Percentiles rank a stretch among this genome's conserved stretches.
phyloP scores from a whole-genome alignment of 1,284 basidiomycete genomes.

The Rhodotorula sp. region DNA sequence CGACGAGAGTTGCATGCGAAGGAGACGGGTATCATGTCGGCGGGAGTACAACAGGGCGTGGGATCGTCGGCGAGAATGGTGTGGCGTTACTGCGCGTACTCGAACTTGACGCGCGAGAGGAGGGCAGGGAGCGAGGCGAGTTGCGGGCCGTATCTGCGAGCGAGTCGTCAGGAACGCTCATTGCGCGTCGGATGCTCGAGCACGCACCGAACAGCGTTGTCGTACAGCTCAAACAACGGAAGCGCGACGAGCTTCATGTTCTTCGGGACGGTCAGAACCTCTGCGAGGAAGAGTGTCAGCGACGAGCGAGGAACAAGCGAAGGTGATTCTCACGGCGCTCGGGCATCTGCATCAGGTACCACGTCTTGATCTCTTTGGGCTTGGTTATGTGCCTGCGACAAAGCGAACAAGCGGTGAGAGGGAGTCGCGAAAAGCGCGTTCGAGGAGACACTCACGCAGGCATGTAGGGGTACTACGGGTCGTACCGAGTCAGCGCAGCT shows the following conservation, averaged over 20 bases:
- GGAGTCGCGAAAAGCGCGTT: too few species aligned
- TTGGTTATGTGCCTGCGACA: constrained; percentile 74
- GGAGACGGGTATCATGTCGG: background rate
- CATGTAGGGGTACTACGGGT: constrained; percentile 83
- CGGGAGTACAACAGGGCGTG: background rate
- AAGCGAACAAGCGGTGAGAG: background rate
- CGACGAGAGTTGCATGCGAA: background rate
- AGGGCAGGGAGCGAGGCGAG: constrained; percentile 91
- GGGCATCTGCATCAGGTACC: constrained; percentile 93
- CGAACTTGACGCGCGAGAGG: constrained; percentile 68
- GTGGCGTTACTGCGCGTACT: constrained; percentile 4
- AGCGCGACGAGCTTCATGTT: constrained; percentile 89
- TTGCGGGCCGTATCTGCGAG: constrained; percentile 74
- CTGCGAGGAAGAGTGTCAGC: constrained; percentile 53
- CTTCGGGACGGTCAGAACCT: constrained; percentile 90
- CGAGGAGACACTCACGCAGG: constrained; percentile 57
- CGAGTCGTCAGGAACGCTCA: background rate
- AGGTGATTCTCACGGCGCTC: constrained; percentile 68
- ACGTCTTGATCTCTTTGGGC: constrained; percentile 96
- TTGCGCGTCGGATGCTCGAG: background rate
- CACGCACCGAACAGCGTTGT: constrained; percentile 79
- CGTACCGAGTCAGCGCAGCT: background rate
- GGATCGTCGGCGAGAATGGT: background rate
- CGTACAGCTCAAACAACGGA: constrained; percentile 93
- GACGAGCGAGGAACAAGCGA: background rate